phyloP scores from a whole-genome alignment of 129 eudicot genomes.

The Kitagawia praeruptora region DNA sequence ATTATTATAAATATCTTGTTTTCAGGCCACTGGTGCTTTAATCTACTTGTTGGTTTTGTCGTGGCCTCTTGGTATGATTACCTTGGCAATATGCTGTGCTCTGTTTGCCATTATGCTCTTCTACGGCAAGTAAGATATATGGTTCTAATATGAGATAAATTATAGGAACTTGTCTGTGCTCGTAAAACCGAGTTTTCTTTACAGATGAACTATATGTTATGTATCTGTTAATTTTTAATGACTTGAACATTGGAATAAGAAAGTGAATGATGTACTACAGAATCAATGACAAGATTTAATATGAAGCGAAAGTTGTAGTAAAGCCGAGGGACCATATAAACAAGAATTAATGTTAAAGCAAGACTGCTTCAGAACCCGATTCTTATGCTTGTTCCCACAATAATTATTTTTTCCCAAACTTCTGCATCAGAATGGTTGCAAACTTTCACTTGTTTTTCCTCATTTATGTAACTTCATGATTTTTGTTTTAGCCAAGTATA shows the following conservation, averaged over 20 bases:
- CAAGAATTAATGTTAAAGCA: background rate
- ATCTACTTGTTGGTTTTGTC: conserved; percentile 83
- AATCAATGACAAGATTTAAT: background rate
- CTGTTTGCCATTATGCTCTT: conserved; percentile 61
- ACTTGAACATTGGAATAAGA: background rate
- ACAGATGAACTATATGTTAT: background rate
- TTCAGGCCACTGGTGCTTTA: conserved; percentile 92
- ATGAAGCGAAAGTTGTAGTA: background rate
- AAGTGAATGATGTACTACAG: background rate
- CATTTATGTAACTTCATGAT: background rate
- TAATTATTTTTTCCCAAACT: background rate
- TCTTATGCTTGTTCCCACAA: background rate
- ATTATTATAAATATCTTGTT: conserved; percentile 17
- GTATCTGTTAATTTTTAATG: background rate
- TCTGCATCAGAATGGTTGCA: background rate
- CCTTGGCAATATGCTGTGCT: conserved; percentile 67
- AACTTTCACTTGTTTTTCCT: background rate
- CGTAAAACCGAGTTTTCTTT: too few species aligned
- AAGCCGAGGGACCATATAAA: background rate
- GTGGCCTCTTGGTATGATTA: conserved; percentile 91
- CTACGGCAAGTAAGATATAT: conserved; percentile 76
- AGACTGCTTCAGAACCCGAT: background rate
- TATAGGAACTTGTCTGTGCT: too few species aligned
- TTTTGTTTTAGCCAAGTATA: background rate
- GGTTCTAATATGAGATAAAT: background rate